A percentile compares a stretch with the other conserved stretches of the same genome.
Conservation (phyloP, 305 asterid species). For the Caryopteris hybrid region DNA sequence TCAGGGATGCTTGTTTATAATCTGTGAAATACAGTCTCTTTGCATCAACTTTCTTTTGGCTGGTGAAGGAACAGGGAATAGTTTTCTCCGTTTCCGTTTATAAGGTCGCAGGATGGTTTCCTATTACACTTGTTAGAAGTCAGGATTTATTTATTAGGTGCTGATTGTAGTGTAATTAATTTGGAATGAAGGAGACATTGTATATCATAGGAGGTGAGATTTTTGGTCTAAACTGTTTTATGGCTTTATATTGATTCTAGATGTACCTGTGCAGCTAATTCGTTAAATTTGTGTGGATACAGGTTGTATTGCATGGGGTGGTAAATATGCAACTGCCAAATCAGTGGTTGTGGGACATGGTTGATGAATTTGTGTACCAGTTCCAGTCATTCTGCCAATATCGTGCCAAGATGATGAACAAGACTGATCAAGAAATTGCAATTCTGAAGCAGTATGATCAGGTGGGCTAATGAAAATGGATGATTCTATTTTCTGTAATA, state of each 20-base stretch:
- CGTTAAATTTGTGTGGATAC: constrained; percentile 1
- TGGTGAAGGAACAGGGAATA: neutral
- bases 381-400: constrained; percentile 96
- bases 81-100: neutral
- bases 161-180: neutral
- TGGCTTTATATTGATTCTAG: neutral
- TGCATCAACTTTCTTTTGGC: neutral
- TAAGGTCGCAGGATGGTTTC: neutral
- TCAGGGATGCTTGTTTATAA: neutral
- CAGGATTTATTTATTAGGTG: neutral
- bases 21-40: neutral
- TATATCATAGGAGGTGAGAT: neutral
- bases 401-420: constrained; percentile 94
- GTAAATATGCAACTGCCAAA: constrained; percentile 98
- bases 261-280: neutral
- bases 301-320: constrained; percentile 92
- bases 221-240: neutral
- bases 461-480: constrained; percentile 14
- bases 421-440: constrained; percentile 86
- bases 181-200: neutral
- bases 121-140: neutral
- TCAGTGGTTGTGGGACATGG: constrained; percentile 99
- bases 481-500: neutral
- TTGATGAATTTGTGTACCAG: constrained; percentile 94
- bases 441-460: constrained; percentile 65